These are phyloP conservation scores for Stellera chamaejasme DNA, from an alignment of 345 rosid genomes.

Conservation along the genomic window DNA sequence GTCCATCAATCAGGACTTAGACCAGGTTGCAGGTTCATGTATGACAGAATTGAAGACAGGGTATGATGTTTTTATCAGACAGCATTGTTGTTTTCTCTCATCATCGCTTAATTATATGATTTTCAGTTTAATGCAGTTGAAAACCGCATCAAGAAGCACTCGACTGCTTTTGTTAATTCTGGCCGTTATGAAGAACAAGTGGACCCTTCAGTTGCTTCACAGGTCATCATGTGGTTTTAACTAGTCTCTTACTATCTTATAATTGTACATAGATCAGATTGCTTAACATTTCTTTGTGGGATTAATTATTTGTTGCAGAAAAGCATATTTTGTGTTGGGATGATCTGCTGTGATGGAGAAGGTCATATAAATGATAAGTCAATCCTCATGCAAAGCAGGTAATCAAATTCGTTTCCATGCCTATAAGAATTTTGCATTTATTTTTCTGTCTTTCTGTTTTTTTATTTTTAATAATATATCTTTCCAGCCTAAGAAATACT, in stretches of 20 bases:
- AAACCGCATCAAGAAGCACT: slow-evolving; percentile 49
- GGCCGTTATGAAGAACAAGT: slow-evolving; percentile 60
- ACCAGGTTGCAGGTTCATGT: slow-evolving; percentile 83
- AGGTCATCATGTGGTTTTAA: slow-evolving; percentile 31
- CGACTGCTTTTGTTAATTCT: slow-evolving; percentile 45
- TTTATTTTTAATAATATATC: background rate
- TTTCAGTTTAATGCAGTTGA: slow-evolving; percentile 66
- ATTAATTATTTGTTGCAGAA: slow-evolving; percentile 43
- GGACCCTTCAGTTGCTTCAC: slow-evolving; percentile 92
- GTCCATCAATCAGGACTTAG: slow-evolving; percentile 57
- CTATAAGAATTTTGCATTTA: too few species aligned
- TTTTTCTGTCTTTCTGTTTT: slow-evolving; percentile 2
- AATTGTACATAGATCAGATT: slow-evolving; percentile 13
- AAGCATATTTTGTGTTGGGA: slow-evolving; percentile 73
- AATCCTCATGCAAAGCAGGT: slow-evolving; percentile 85
- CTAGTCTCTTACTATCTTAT: slow-evolving; percentile 9
- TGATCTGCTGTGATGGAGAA: slow-evolving; percentile 95
- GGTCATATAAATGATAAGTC: slow-evolving; percentile 90
- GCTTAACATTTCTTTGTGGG: background rate
- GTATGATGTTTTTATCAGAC: slow-evolving; percentile 25
- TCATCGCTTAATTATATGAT: slow-evolving; percentile 3
- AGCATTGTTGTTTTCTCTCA: slow-evolving; percentile 4
- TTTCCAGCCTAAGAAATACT: slow-evolving; percentile 7
- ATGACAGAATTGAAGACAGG: slow-evolving; percentile 79
- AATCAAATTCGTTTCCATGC: slow-evolving; percentile 7